Conservation (phyloP, 1,284 basidiomycete species). For the Fomes fomentarius region DNA sequence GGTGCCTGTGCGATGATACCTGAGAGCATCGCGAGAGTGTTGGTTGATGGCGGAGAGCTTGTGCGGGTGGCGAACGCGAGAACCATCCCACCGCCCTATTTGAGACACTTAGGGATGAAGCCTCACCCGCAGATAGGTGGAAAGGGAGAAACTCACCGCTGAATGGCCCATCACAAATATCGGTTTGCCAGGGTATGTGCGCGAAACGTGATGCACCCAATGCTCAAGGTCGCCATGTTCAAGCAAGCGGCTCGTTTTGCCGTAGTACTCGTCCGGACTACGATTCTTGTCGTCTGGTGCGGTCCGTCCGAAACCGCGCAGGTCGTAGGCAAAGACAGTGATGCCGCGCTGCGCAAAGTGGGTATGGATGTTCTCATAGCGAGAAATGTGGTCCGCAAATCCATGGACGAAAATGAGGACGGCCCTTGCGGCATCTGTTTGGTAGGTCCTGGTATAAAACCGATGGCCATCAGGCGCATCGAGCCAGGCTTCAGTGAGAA, state of each 20-base stretch:
- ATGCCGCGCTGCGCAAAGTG: slow-evolving; percentile 59
- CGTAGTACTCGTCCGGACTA: slow-evolving; percentile 57
- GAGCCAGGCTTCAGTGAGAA: slow-evolving; percentile 39
- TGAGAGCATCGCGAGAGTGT: slow-evolving; percentile 49
- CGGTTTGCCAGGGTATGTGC: slow-evolving; percentile 49
- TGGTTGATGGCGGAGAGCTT: slow-evolving; percentile 39
- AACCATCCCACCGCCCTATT: slow-evolving; percentile 68
- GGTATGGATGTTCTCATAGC: slow-evolving; percentile 73
- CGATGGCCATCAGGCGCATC: slow-evolving; percentile 41
- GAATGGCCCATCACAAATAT: slow-evolving; percentile 83
- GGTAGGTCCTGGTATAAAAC: slow-evolving; percentile 46
- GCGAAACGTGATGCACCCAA: slow-evolving; percentile 59
- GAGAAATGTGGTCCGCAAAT: slow-evolving; percentile 78
- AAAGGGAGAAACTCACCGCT: slow-evolving; percentile 57
- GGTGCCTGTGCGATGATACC: slow-evolving; percentile 77
- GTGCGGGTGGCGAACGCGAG: slow-evolving; percentile 62
- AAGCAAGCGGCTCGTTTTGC: slow-evolving; percentile 68
- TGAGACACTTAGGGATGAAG: neutral
- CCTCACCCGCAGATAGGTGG: too few relatives aligned
- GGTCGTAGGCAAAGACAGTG: slow-evolving; percentile 79
- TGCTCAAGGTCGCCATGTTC: slow-evolving; percentile 73
- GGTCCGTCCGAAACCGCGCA: slow-evolving; percentile 86
- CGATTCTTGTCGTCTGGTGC: slow-evolving; percentile 55
- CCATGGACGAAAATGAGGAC: slow-evolving; percentile 84
- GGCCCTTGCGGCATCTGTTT: slow-evolving; percentile 53